A percentile compares a stretch with the other conserved stretches of the same genome.
These are phyloP conservation scores for Aciculosporium take DNA, from an alignment of 2,329 filamentous ascomycete species.

Conservation along the genomic window DNA sequence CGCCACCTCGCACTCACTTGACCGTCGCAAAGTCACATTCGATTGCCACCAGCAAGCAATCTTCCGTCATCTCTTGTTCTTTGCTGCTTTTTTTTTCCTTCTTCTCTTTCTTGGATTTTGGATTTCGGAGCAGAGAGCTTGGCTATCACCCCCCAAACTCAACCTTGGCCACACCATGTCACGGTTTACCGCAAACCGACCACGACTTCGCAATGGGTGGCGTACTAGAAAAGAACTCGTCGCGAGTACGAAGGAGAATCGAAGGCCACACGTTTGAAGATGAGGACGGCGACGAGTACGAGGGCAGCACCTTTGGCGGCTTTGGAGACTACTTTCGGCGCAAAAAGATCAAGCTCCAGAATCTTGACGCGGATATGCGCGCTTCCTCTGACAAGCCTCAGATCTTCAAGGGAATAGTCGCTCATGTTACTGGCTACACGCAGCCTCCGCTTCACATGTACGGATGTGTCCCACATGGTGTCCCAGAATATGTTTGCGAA, in stretches of 20 bases:
- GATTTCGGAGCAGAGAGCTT: no score
- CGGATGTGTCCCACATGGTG: conserved; percentile 11
- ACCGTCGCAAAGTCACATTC: neutral
- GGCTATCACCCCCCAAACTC: neutral
- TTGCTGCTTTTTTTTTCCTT: neutral
- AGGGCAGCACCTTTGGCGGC: conserved; percentile 71
- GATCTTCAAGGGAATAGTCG: conserved; percentile 84
- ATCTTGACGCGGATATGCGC: conserved; percentile 72
- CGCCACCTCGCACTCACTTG: neutral
- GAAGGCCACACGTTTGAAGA: conserved; percentile 57
- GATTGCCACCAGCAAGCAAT: neutral
- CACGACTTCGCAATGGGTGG: conserved; percentile 34
- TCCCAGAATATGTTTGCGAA: neutral
- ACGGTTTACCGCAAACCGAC: neutral
- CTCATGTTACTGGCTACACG: conserved; percentile 89
- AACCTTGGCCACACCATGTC: neutral
- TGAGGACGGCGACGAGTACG: conserved; percentile 85
- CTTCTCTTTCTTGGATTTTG: conserved; percentile 1
- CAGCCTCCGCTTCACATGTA: conserved; percentile 77
- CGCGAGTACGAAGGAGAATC: conserved; percentile 46
- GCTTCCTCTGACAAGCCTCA: conserved; percentile 55
- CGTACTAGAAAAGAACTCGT: conserved; percentile 49
- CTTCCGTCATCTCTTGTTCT: neutral
- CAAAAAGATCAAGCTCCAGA: conserved; percentile 96
- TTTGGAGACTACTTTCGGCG: conserved; percentile 85